Evolutionary conservation across 208 protist species (phyloP), one percentile per base, ranked within the genome.

Genomic region (Trypanosomatidae sp.): DNA sequence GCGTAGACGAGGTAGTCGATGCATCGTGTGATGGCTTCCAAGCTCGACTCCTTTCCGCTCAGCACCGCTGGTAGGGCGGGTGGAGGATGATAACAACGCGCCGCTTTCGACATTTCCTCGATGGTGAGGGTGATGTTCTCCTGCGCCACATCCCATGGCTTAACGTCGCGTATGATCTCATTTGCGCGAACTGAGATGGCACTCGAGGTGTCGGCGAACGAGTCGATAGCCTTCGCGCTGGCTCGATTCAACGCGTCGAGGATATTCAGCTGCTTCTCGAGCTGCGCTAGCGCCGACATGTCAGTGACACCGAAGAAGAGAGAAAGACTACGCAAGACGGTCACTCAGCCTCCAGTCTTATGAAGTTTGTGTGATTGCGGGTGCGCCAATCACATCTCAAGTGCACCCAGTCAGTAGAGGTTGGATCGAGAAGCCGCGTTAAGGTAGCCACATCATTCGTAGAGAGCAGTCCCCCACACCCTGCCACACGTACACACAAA

Each of bases 1-100:
- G 92, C 84, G 80, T 91, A 96, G n/a, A 96, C 90, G 3, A 96
- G 82, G 70, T 96, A 93, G 77, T 96, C 92, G 53, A 94, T 88
- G 72, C 88, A 94, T 13, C 86, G 84, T 36, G 84, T 82, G 1
- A 96, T 66, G 19, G 78, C 77, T 43, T 91, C 88, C 2, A 86
- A 80, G 69, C 75, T 83, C 43, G 78, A 86, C 33, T 95, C 90
- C 47, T 86, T 88, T 1, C 82, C 71, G 17, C 73, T 77, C 36
- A 96, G 70, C 39, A 96, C 92, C 17, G 84, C 81, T 8, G 81
- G 70, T 41, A 96, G 84, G 9, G 75, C 81, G 6, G 85, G 84
- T 9, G 92, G 92, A 2, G 89, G 89, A 56, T 96, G 90, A 77
- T 96, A 96, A 75, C 90, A 95, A 39, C 89, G 87, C 9, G 92